Base-by-base conservation (phyloP, 225 moss, liverwort and hornwort genomes). In the Straminergon stramineum region DNA sequence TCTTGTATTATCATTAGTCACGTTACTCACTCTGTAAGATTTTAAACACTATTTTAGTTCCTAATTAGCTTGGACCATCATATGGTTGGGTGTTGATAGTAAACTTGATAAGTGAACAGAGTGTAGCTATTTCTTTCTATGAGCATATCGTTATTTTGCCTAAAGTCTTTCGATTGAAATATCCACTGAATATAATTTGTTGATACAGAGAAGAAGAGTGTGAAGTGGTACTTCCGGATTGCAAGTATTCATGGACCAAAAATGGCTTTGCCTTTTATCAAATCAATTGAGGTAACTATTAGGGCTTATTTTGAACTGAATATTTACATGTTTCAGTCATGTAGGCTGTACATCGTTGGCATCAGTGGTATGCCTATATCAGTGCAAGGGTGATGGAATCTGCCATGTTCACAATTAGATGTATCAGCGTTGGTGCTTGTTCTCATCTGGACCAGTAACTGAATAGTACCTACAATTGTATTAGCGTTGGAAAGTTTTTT, bases 211-310 rank as follows among this genome's bases (percentile, higher is more conserved):
- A 97, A 97, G 87, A 95, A 95, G 90, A 97, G 97, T 89, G 93
- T 94, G 69, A 96, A 95, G 88, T 97, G 97, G 97, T 93, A 94
- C 81, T 96, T 97, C 52, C 95, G 95, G 65, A 87, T 97, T 89
- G 91, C 93, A 66, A 97, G 96, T 86, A 94, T 92, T 57, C 97
- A 97, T 90, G 96, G 97, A 67, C 91, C 91, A 22, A 95, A 94
- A 93, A 87, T 92, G 87, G 94, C 94, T 86, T 82, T 97, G 79
- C 95, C 97, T 79, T 97, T 95, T 85, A 88, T 96, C 86, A 96
- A 95, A 84, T 95, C 95, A 69, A 92, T 97, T 85, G 95, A 97
- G 97, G 97, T 97, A 91, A 91, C 45, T 75, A 77, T 76, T 61
- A 79, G 76, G 56, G 48, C 78, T 63, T 87, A 45, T 9, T n/a